phyloP scores from a whole-genome alignment of 345 rosid species.

The Aquilaria sinensis region DNA sequence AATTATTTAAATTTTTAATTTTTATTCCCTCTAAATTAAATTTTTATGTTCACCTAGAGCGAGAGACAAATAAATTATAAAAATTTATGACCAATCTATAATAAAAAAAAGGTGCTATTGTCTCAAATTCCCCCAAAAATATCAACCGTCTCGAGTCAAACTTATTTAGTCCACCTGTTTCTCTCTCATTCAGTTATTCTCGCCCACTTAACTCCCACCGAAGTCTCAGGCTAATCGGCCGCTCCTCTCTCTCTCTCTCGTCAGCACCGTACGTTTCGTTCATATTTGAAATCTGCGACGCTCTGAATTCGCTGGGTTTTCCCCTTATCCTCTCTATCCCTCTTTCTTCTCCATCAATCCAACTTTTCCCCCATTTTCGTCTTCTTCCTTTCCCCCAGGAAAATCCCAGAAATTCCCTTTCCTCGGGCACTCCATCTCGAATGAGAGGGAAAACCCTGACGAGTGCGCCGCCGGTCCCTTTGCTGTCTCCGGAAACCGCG shows the following conservation, averaged over 20 bases:
- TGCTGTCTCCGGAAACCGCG: neutral
- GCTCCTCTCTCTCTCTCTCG: neutral
- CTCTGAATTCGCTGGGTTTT: constrained; percentile 2
- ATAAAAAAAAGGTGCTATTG: too few species aligned
- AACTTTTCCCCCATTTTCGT: neutral
- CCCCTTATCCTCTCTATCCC: neutral
- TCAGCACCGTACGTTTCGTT: neutral
- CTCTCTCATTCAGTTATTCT: too few species aligned
- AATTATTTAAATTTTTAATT: too few species aligned
- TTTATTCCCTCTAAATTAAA: too few species aligned
- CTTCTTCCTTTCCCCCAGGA: neutral
- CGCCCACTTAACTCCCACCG: neutral
- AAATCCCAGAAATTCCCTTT: neutral
- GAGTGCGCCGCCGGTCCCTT: constrained; percentile 18
- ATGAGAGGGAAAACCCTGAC: constrained; percentile 29
- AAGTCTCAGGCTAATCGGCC: neutral
- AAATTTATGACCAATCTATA: too few species aligned
- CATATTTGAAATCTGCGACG: neutral
- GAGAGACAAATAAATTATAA: too few species aligned
- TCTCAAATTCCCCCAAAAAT: too few species aligned
- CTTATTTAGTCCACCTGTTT: too few species aligned
- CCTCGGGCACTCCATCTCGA: neutral
- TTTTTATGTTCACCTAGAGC: too few species aligned
- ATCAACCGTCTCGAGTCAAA: too few species aligned
- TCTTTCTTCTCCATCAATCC: neutral